phyloP scores from a whole-genome alignment of 2,329 filamentous ascomycete species.

The Arthrobotrys sphaeroides region DNA sequence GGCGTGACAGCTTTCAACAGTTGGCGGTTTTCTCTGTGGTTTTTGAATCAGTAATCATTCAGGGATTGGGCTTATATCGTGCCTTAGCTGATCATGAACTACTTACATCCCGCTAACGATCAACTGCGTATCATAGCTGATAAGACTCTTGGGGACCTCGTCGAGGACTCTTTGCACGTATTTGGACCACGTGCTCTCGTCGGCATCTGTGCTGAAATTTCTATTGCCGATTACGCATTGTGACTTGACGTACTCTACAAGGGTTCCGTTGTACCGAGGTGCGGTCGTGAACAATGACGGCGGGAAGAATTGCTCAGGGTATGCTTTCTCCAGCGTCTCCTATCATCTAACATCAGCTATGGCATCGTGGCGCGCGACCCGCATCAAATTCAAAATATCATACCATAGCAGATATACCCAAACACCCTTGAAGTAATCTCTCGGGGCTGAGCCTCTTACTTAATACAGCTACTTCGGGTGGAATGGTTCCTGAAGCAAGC shows the following conservation, averaged over 20 bases:
- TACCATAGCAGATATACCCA: background rate
- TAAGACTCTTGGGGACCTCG: background rate
- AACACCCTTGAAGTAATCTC: background rate
- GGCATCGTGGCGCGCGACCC: too few relatives aligned
- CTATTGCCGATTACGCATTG: background rate
- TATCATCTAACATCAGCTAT: background rate
- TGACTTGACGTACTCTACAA: background rate
- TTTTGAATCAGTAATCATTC: background rate
- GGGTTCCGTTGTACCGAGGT: background rate
- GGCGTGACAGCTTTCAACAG: background rate
- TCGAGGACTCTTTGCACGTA: background rate
- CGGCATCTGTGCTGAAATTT: background rate
- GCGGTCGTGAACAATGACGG: background rate
- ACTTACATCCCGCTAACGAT: background rate
- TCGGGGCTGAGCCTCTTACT: background rate
- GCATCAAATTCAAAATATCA: background rate
- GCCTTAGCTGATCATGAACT: too few relatives aligned
- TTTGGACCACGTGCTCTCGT: background rate
- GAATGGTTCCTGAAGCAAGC: background rate
- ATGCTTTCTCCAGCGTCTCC: background rate
- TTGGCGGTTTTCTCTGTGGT: background rate
- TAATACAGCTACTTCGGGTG: background rate
- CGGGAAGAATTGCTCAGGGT: background rate
- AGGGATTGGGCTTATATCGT: background rate
- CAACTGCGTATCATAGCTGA: background rate